Evolutionary conservation across 2,329 filamentous ascomycete species (phyloP), one percentile per base, ranked within the genome.

Genomic region (Scleromitrula shiraiana): DNA sequence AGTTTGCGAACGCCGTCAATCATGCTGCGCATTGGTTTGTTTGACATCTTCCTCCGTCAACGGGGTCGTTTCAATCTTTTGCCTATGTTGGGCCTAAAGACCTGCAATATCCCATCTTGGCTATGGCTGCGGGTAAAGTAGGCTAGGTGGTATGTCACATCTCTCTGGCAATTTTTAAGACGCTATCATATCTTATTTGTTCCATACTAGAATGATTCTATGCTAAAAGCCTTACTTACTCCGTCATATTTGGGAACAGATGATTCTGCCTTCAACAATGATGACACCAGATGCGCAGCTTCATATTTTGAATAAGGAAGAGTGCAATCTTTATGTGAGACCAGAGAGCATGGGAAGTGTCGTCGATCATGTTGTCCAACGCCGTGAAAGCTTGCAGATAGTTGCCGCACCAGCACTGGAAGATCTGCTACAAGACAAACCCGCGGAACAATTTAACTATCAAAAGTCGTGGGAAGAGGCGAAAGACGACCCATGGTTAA

Each of bases 401-500:
- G 14, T 43, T 7, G n/a, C 20, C 26, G 30, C 41, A 15, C 30
- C 41, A 5, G 7, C 7, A 8, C 29, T 43, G 4, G 41, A 36
- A 26, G 41, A 36, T 14, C n/a, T 43, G n/a, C 41, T 43, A 8
- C 41, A 43, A n/a, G 30, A 24, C 6, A 24, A 33, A 22, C 19
- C 7, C 2, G 41, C 29, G 12, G 3, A 42, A 17, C 20, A 26
- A 12, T 23, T 43, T 12, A 17, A 12, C 7, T 35, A 43, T 8
- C 7, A 27, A 27, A 43, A 42, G 29, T 42, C 30, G 3, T 43
- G 41, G 41, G 15, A 36, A 9, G 22, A 49, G 14, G 36, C 15
- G 7, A 49, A 41, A 19, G 37, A 49, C 12, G 41, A 49, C 22
- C 36, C 46, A n/a, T 43, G 27, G n/a, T 22, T 51, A 14, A 30